Evolutionary conservation across 2,329 filamentous ascomycete species (phyloP), one percentile per base, ranked within the genome.

Genomic region (Diaporthe sp.): DNA sequence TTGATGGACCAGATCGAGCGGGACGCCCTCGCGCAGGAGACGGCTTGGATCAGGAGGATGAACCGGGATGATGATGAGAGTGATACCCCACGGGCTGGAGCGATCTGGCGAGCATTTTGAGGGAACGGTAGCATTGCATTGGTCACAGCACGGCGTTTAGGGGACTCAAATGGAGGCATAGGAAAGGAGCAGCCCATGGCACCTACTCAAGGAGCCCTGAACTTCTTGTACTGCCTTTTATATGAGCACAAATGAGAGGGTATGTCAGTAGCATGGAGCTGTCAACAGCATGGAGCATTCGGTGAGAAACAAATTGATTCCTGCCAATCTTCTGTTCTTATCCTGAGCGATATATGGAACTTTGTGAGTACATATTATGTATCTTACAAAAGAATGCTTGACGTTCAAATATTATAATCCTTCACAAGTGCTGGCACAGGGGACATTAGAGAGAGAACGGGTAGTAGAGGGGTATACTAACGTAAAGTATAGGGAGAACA

Each of bases 1-100:
- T 75, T 88, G 75, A 93, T 94, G 92, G 86, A 86, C 72, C 86
- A 87, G 78, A 89, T 94, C 73, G 90, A 92, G 82, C 83, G 83
- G 61, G 90, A 91, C 77, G 88, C 90, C 6, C 81, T 90, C 70
- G 83, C 82, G 61, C 85, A 87, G 58, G 92, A 94, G 81, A 86
- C 86, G 73, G 85, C 84, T 55, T 93, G 92, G 89, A 89, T 93
- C 57, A 85, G 85, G 80, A 83, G 79, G 74, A 87, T 89, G 83
- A 91, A 88, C 78, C 80, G 85, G 64, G 83, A 83, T 30, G 81
- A 81, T 22, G 82, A 84, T 73, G 78, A 50, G 33, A 72, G 72
- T 25, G 74, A 76, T 52, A 80, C 79, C 75, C 83, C 81, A 28
- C 79, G 82, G 74, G 86, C 86, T 17, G 87, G 87, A 52, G 88